phyloP scores from a whole-genome alignment of 305 asterid species.

The Salvia sclarea region DNA sequence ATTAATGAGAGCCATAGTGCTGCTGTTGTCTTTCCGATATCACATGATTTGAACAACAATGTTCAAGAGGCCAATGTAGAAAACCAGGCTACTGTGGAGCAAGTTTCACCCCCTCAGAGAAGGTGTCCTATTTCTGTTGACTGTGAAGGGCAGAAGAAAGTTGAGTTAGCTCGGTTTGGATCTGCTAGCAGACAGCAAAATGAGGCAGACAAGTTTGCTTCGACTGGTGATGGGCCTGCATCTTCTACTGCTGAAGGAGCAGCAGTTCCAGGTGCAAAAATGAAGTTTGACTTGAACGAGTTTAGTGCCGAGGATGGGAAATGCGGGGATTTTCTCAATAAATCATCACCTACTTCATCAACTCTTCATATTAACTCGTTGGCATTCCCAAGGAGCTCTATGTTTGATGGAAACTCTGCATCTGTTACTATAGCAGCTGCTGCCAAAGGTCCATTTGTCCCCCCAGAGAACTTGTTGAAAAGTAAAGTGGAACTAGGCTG shows the following conservation, averaged over 20 bases:
- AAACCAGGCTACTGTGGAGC: slow-evolving; percentile 20
- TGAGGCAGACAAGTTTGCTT: slow-evolving; percentile 33
- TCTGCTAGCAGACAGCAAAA: slow-evolving; percentile 33
- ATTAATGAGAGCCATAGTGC: slow-evolving; percentile 22
- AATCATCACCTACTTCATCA: slow-evolving; percentile 37
- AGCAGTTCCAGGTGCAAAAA: slow-evolving; percentile 43
- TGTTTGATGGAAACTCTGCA: slow-evolving; percentile 47
- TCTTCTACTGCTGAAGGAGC: slow-evolving; percentile 30
- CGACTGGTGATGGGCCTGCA: slow-evolving; percentile 35
- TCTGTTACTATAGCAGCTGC: slow-evolving; percentile 83
- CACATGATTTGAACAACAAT: not conserved
- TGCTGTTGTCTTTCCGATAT: not conserved
- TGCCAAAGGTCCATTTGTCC: slow-evolving; percentile 80
- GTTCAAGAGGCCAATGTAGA: slow-evolving; percentile 30
- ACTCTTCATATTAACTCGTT: slow-evolving; percentile 44
- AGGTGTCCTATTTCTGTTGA: slow-evolving; percentile 28
- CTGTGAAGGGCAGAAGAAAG: slow-evolving; percentile 35
- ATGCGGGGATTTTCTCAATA: slow-evolving; percentile 48
- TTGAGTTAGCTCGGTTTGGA: slow-evolving; percentile 27
- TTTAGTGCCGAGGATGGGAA: slow-evolving; percentile 69
- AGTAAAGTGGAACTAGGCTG: slow-evolving; percentile 79
- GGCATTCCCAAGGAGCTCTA: slow-evolving; percentile 42
- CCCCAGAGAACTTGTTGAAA: slow-evolving; percentile 76
- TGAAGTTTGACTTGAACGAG: slow-evolving; percentile 83
- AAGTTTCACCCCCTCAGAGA: slow-evolving; percentile 21